phyloP scores from a whole-genome alignment of 495 filamentous ascomycete species.

The Penicillium macrosclerotiorum region DNA sequence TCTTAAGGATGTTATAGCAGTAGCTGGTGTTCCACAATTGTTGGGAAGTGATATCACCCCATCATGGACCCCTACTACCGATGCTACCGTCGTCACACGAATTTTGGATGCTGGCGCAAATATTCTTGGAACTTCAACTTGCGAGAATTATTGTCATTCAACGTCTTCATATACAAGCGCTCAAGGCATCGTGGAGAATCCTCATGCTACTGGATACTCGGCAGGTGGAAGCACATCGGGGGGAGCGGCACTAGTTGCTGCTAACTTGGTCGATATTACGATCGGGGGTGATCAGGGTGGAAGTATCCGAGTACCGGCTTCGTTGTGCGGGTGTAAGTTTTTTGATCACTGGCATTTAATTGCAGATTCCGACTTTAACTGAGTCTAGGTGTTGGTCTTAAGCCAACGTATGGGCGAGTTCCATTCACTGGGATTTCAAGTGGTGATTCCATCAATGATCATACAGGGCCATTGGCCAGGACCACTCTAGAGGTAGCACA shows the following conservation, averaged over 20 bases:
- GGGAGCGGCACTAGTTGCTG: slow-evolving; percentile 52
- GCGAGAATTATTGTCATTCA: slow-evolving; percentile 48
- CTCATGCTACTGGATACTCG: slow-evolving; percentile 45
- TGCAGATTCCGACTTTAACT: slow-evolving; percentile 12
- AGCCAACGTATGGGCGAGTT: slow-evolving; percentile 52
- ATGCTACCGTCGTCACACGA: slow-evolving; percentile 48
- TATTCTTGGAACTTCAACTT: slow-evolving; percentile 44
- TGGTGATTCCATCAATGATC: slow-evolving; percentile 46
- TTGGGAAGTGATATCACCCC: slow-evolving; percentile 36
- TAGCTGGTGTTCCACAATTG: slow-evolving; percentile 39
- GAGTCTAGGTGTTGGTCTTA: slow-evolving; percentile 38
- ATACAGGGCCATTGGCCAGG: slow-evolving; percentile 47
- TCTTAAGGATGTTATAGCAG: slow-evolving; percentile 49
- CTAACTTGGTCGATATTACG: slow-evolving; percentile 50
- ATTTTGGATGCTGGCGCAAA: slow-evolving; percentile 44
- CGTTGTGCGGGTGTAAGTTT: slow-evolving; percentile 41
- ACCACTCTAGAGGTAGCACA: slow-evolving; percentile 49
- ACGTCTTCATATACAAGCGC: slow-evolving; percentile 44
- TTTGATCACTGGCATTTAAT: background rate
- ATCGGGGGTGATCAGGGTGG: slow-evolving; percentile 64
- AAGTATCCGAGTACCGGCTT: slow-evolving; percentile 54
- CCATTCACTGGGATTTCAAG: slow-evolving; percentile 49
- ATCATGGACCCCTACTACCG: slow-evolving; percentile 39
- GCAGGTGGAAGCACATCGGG: slow-evolving; percentile 58
- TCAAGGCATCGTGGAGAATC: slow-evolving; percentile 52